Percentiles rank a stretch among this genome's conserved stretches.
Conservation (phyloP, 257 asterid genomes). For the Euphrasia confusa region DNA sequence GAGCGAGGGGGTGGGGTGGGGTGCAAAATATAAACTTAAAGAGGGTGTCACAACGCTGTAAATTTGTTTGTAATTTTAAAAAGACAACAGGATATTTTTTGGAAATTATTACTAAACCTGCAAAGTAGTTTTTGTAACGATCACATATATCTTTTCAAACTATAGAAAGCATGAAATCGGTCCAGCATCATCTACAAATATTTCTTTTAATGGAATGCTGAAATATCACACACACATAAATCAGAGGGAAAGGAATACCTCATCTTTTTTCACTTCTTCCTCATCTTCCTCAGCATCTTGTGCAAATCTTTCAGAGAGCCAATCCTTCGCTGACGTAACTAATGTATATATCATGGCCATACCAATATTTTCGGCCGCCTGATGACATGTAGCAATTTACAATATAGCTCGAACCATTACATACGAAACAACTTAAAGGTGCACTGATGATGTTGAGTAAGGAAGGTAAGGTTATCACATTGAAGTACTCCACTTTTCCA, state of each 20-base stretch:
- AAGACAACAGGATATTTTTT: background rate
- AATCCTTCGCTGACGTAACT: constrained; percentile 88
- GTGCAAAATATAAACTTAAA: background rate
- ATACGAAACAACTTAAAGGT: background rate
- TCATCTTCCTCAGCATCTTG: constrained; percentile 48
- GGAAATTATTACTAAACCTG: background rate
- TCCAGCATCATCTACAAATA: background rate
- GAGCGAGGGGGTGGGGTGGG: background rate
- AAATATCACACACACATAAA: constrained; percentile 5
- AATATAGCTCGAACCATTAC: constrained; percentile 4
- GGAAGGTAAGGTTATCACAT: constrained; percentile 3
- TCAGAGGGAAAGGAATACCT: constrained; percentile 36
- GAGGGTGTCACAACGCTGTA: background rate
- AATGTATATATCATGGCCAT: constrained; percentile 96
- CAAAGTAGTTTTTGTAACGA: background rate
- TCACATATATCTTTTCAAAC: background rate
- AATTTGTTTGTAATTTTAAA: background rate
- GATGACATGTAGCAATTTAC: constrained; percentile 26
- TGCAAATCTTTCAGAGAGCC: constrained; percentile 89
- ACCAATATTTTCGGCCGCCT: constrained; percentile 92
- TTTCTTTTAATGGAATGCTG: constrained; percentile 11
- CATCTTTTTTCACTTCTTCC: constrained; percentile 65
- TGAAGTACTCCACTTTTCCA: constrained; percentile 8
- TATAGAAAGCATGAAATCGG: background rate
- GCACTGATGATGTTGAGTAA: constrained; percentile 13